Conservation (phyloP, 1,139 yeast species). For the Yamadazyma atmosphaerica region DNA sequence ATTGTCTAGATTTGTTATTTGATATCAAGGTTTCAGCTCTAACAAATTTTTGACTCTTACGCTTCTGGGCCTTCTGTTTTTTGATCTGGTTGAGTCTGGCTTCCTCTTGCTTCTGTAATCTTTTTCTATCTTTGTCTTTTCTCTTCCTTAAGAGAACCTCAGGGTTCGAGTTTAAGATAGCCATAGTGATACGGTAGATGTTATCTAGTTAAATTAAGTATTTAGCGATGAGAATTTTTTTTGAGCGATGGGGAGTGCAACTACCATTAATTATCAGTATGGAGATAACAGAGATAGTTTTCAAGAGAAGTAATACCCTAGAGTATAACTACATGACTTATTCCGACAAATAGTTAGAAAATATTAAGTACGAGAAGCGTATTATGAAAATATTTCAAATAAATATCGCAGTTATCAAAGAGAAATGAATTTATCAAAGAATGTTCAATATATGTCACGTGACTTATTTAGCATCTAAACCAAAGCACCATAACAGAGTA, state of each 20-base stretch:
- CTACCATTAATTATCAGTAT: background rate
- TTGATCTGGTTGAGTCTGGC: conserved; percentile 27
- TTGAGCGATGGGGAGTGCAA: background rate
- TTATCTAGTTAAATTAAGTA: no score
- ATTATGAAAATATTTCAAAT: no score
- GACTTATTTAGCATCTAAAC: no score
- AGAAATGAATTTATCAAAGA: no score
- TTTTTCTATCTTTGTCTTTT: conserved; percentile 70
- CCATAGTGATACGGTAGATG: conserved; percentile 28
- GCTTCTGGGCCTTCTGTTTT: conserved; percentile 39
- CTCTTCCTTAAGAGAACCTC: conserved; percentile 75
- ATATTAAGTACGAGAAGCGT: no score
- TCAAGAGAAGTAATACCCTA: no score
- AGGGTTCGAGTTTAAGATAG: conserved; percentile 66
- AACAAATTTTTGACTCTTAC: conserved; percentile 49
- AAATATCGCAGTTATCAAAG: no score
- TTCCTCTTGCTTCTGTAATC: conserved; percentile 62
- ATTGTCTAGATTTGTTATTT: conserved; percentile 59
- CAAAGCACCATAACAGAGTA: no score
- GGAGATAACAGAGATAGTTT: background rate
- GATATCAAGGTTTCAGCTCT: conserved; percentile 76
- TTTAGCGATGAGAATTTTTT: conserved; percentile 17
- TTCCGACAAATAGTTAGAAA: no score
- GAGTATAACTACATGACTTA: no score
- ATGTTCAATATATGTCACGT: no score